Evolutionary conservation across 768 basidiomycete species (phyloP), one percentile per base, ranked within the genome.

Genomic region (Mrakia gelida): DNA sequence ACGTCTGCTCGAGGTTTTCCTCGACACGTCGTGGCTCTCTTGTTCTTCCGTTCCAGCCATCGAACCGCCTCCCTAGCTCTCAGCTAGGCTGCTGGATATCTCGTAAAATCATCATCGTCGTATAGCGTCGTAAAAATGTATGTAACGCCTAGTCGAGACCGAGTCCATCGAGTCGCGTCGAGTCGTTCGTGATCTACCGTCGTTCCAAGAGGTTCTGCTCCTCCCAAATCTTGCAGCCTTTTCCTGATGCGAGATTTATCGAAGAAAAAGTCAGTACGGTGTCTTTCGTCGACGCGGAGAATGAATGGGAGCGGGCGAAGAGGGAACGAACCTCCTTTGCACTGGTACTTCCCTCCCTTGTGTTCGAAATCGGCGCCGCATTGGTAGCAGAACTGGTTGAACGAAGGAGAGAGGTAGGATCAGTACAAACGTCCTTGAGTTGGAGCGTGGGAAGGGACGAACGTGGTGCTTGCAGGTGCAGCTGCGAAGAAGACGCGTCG

Each of bases 171-270:
- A 18, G 18, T 52, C 49, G 16, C 2, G 49, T 5, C 45, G 11
- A 21, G 49, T 18, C 49, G 16, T 52, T 52, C 18, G n/a, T 16
- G 3, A 52, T 52, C 49, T 52, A 52, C 5, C 67, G 34, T 11
- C 34, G 67, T n/a, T 41, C 67, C 71, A 73, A 52, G 23, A 73
- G 71, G 45, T 73, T 73, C 28, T 73, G 23, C 38, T 73, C 71
- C 28, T 73, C 52, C 71, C 71, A 73, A 1, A 73, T 13, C 71
- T 73, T 73, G 56, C 71, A 73, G 5, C 38, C 67, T 28, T 73
- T 73, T 13, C 71, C 49, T 52, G 15, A 52, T 15, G 15, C 2
- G 45, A 52, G 7, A 52, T 10, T 1, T 6, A 45, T 11, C 45
- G 15, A 16, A 45, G 45, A 45, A 13, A 13, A 8, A 38, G 38